Conservation (phyloP, 768 basidiomycete species). For the Phanerochaete carnosa region DNA sequence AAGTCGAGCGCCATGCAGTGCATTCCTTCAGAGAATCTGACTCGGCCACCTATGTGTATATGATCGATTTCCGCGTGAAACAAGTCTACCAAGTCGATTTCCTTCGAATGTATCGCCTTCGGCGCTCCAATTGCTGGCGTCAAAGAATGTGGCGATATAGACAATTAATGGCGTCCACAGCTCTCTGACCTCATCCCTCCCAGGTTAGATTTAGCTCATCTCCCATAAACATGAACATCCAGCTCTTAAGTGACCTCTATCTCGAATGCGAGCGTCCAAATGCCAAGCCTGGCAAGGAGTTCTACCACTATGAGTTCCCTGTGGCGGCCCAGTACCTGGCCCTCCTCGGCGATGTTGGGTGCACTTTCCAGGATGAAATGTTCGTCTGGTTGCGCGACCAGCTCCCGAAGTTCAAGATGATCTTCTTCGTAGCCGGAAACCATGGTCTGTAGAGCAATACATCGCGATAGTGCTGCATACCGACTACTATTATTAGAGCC, state of each 20-base stretch:
- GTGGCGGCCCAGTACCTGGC: slow-evolving; percentile 27
- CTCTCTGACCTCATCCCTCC: no score
- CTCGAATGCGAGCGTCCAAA: slow-evolving; percentile 22
- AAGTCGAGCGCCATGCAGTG: no score
- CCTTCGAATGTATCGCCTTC: no score
- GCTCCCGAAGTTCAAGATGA: slow-evolving; percentile 25
- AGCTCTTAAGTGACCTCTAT: slow-evolving; percentile 31
- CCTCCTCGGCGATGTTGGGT: slow-evolving; percentile 36
- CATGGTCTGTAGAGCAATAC: slow-evolving; percentile 23
- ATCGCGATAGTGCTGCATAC: not conserved
- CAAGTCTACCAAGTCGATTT: no score
- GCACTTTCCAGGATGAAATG: slow-evolving; percentile 26
- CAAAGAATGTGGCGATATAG: no score
- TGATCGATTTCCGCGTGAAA: no score
- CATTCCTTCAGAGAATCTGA: no score
- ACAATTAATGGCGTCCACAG: no score
- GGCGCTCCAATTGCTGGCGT: no score
- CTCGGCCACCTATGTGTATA: no score
- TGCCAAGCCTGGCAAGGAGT: slow-evolving; percentile 1
- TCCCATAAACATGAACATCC: slow-evolving; percentile 20
- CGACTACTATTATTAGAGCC: slow-evolving; percentile 7
- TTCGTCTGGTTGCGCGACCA: slow-evolving; percentile 32
- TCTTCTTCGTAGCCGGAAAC: slow-evolving; percentile 35
- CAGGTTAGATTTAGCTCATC: no score
- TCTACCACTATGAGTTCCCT: slow-evolving; percentile 27